Evolutionary conservation across 2,329 filamentous ascomycete species (phyloP).

Genomic region (Colletotrichum horii): DNA sequence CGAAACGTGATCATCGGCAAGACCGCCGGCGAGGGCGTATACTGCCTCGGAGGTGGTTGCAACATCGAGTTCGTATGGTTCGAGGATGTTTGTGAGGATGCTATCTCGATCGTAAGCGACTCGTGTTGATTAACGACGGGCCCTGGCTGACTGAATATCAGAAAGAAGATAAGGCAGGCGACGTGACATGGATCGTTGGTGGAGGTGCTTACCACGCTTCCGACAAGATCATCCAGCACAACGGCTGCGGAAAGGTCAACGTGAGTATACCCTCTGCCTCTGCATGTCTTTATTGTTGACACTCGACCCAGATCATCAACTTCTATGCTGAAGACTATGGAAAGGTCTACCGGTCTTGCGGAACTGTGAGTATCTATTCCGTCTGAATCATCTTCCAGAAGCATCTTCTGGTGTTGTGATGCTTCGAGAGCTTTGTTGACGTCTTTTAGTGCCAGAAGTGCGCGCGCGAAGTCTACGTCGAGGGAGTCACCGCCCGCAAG

Average conservation of each 20-base stretch:
- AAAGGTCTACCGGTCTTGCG: conserved; percentile 47
- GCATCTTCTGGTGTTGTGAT: not conserved
- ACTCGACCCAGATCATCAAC: conserved; percentile 31
- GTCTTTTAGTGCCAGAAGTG: not conserved
- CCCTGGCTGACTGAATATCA: not conserved
- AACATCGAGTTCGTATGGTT: conserved; percentile 31
- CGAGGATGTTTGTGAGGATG: conserved; percentile 31
- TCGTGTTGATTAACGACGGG: not conserved
- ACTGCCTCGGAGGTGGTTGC: conserved; percentile 30
- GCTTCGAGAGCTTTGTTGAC: not conserved
- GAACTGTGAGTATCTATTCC: conserved; percentile 36
- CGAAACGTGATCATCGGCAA: conserved; percentile 53
- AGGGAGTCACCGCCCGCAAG: conserved; percentile 14
- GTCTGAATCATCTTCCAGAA: too few species aligned
- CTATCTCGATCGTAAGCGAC: conserved; percentile 25
- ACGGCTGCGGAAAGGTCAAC: conserved; percentile 38
- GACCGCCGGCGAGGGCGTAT: conserved; percentile 28
- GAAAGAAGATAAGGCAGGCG: conserved; percentile 25
- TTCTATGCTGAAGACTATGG: conserved; percentile 52
- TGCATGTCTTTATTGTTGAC: not conserved
- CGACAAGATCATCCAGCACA: conserved; percentile 46
- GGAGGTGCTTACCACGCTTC: conserved; percentile 41
- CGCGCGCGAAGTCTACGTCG: conserved; percentile 14
- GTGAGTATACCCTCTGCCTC: not conserved
- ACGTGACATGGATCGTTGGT: conserved; percentile 37